A percentile compares a stretch with the other conserved stretches of the same genome.
These are phyloP conservation scores for Medicago truncatula DNA, from an alignment of 306 rosid species.

Conservation along the genomic window MtrunA17r5.0-ANR NC_053048.1:54320001-54320500, in stretches of 20 bases:
- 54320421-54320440: conserved; percentile 72
- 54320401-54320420: conserved; percentile 83
- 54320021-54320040: conserved; percentile 67
- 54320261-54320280: conserved; percentile 75
- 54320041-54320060: conserved; percentile 56
- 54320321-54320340: conserved; percentile 49
- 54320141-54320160: conserved; percentile 71
- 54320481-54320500: conserved; percentile 65
- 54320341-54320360: conserved; percentile 77
- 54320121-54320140: conserved; percentile 81
- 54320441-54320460: conserved; percentile 83
- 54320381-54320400: conserved; percentile 61
- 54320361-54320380: conserved; percentile 65
- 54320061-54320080: conserved; percentile 57
- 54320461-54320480: conserved; percentile 73
- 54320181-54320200: conserved; percentile 14
- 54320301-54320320: conserved; percentile 86
- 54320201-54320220: background rate
- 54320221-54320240: conserved; percentile 57
- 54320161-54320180: conserved; percentile 57
- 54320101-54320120: conserved; percentile 85
- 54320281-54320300: conserved; percentile 78
- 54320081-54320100: conserved; percentile 76
- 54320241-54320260: conserved; percentile 73
- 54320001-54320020: conserved; percentile 79